These are phyloP conservation scores for Talaromyces nanjingensis DNA, from an alignment of 495 filamentous ascomycete species.

Conservation along the genomic window DNA sequence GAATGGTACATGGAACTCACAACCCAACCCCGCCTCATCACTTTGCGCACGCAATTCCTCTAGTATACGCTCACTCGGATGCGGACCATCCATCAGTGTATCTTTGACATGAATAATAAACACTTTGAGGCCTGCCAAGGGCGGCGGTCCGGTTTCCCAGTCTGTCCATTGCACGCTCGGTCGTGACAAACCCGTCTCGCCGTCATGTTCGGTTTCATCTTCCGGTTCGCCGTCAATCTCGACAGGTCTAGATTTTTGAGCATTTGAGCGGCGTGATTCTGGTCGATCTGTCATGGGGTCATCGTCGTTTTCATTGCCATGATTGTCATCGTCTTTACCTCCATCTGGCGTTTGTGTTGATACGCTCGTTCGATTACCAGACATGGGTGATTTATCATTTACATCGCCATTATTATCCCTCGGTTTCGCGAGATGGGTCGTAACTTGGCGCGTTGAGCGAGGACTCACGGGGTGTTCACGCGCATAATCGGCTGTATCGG, in stretches of 20 bases:
- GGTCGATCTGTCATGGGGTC: not conserved
- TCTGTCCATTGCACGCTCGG: not conserved
- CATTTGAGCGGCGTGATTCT: not conserved
- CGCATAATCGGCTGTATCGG: not conserved
- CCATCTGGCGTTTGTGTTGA: not conserved
- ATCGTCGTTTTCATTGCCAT: not conserved
- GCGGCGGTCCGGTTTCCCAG: constrained; percentile 19
- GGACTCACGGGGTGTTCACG: constrained; percentile 19
- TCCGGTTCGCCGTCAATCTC: constrained; percentile 9
- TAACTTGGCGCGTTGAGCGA: constrained; percentile 18
- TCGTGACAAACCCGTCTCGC: too few species aligned
- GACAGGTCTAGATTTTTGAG: not conserved
- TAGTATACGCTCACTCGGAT: constrained; percentile 59
- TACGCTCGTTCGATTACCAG: not conserved
- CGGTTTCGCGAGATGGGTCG: not conserved
- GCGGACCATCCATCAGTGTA: constrained; percentile 55
- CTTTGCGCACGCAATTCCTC: constrained; percentile 57
- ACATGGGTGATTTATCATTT: not conserved
- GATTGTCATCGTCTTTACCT: not conserved
- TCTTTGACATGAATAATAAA: constrained; percentile 86
- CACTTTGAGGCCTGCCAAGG: constrained; percentile 49
- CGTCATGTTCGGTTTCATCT: constrained; percentile 12
- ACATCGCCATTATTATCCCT: not conserved
- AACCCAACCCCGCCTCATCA: constrained; percentile 57
- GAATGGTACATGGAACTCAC: constrained; percentile 64